Conservation (phyloP, 2,329 filamentous ascomycete species). For the Pseudogymnoascus pannorum region DNA sequence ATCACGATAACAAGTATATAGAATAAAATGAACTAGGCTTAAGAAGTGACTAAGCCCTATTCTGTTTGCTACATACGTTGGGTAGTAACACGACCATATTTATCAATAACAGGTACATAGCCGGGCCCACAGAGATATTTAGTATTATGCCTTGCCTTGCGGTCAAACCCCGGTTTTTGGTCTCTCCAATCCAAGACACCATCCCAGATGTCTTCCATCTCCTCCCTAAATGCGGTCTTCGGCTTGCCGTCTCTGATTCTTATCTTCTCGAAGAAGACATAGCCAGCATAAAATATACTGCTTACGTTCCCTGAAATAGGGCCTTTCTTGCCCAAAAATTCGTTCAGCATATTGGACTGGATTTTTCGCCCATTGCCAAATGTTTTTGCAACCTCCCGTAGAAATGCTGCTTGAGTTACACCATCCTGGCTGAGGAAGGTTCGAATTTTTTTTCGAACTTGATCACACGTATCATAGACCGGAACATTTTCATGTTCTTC, state of each 20-base stretch:
- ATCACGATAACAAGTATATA: not conserved
- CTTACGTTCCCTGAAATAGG: slow-evolving; percentile 38
- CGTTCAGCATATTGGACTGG: slow-evolving; percentile 37
- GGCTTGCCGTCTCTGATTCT: slow-evolving; percentile 44
- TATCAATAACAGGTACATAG: slow-evolving; percentile 13
- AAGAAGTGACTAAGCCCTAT: not conserved
- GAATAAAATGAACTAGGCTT: not conserved
- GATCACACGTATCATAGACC: slow-evolving; percentile 49
- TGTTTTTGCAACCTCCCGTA: slow-evolving; percentile 36
- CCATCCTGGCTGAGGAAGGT: slow-evolving; percentile 36
- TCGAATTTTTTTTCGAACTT: slow-evolving; percentile 47
- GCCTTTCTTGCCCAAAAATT: slow-evolving; percentile 43
- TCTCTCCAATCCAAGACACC: slow-evolving; percentile 19
- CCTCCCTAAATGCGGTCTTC: slow-evolving; percentile 42
- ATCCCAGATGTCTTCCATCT: slow-evolving; percentile 39
- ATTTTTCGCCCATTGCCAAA: slow-evolving; percentile 33
- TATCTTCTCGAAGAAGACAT: slow-evolving; percentile 54
- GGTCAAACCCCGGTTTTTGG: slow-evolving; percentile 4
- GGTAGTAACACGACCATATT: slow-evolving; percentile 12
- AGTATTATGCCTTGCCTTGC: not conserved
- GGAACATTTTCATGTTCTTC: slow-evolving; percentile 39
- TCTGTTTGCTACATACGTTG: not conserved
- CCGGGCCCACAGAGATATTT: not conserved
- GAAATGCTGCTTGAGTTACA: slow-evolving; percentile 43
- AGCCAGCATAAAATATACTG: slow-evolving; percentile 43